Conservation (phyloP, 2,329 filamentous ascomycete genomes). For the Cryphonectria nitschkei region DNA sequence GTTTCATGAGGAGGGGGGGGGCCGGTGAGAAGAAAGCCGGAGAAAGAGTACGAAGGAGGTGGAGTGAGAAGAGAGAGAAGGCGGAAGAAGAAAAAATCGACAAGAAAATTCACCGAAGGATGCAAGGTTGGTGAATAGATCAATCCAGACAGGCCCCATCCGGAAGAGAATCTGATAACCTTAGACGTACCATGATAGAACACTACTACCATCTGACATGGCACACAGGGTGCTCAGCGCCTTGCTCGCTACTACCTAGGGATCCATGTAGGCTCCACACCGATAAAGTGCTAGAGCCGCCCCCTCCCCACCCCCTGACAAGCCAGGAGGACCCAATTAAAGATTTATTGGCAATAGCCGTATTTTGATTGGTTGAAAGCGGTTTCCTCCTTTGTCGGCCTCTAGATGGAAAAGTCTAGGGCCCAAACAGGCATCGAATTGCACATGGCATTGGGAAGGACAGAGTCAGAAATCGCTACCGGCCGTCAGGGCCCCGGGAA, state of each 20-base stretch:
- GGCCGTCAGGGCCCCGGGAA: neutral
- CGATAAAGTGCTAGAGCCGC: neutral
- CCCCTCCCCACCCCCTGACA: neutral
- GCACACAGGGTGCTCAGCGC: neutral
- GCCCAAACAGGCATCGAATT: neutral
- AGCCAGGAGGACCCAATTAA: neutral
- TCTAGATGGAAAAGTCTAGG: neutral
- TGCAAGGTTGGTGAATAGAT: neutral
- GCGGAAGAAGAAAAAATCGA: neutral
- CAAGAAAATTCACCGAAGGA: neutral
- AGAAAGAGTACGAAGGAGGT: neutral
- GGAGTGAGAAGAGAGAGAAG: neutral
- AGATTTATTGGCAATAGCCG: neutral
- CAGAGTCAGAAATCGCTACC: neutral
- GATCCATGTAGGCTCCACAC: slow-evolving; percentile 3
- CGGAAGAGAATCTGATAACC: neutral
- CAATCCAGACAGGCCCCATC: neutral
- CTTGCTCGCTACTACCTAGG: neutral
- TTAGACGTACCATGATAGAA: neutral
- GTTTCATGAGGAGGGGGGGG: neutral
- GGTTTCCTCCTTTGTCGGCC: neutral
- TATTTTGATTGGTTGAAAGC: neutral
- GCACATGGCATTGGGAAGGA: neutral
- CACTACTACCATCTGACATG: slow-evolving; percentile 3
- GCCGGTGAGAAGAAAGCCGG: too few species aligned